Evolutionary conservation across 306 rosid species (phyloP).

Genomic region (Malus domestica): ASM211411v1 NC_041797.1:283001-283500

Average conservation of each 20-base stretch:
- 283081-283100: not conserved
- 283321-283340: constrained; percentile 63
- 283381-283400: constrained; percentile 35
- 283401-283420: not conserved
- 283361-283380: constrained; percentile 79
- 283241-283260: not conserved
- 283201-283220: not conserved
- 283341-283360: constrained; percentile 86
- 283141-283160: not conserved
- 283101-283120: not conserved
- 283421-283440: not conserved
- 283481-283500: not conserved
- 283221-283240: not conserved
- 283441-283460: not conserved
- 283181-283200: not conserved
- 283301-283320: constrained; percentile 78
- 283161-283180: not conserved
- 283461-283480: not conserved
- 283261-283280: constrained; percentile 47
- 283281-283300: constrained; percentile 91
- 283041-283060: not conserved
- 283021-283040: not conserved
- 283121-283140: not conserved
- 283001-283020: not conserved
- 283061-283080: not conserved